Evolutionary conservation across 106 monocot species (phyloP).

Genomic region (Posidonia australis): DNA sequence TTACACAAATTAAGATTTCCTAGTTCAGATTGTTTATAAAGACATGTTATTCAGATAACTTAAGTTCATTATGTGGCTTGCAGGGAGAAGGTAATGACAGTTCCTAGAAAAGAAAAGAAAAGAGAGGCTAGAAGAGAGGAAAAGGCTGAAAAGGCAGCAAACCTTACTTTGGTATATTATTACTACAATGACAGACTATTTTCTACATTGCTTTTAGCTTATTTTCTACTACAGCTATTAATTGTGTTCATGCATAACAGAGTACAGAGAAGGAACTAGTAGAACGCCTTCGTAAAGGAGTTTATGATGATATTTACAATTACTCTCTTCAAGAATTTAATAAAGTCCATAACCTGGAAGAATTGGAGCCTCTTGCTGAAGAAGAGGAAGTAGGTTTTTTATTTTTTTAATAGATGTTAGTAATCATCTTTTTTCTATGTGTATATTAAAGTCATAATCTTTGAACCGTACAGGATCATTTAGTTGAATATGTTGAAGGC

Average conservation of each 20-base stretch:
- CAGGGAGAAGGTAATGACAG: constrained; percentile 90
- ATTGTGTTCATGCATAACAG: constrained; percentile 27
- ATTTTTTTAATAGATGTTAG: background rate
- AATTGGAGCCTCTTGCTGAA: constrained; percentile 21
- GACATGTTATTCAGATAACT: too few relatives aligned
- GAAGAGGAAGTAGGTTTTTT: constrained; percentile 32
- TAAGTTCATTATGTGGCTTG: background rate
- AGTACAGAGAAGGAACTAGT: constrained; percentile 76
- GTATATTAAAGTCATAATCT: background rate
- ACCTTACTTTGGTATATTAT: constrained; percentile 53
- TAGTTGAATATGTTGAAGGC: constrained; percentile 84
- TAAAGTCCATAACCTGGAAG: constrained; percentile 60
- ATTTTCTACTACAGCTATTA: background rate
- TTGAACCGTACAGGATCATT: constrained; percentile 36
- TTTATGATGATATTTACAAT: constrained; percentile 87
- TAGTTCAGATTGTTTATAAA: too few relatives aligned
- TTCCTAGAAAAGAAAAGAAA: constrained; percentile 80
- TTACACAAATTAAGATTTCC: too few relatives aligned
- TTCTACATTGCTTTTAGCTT: background rate
- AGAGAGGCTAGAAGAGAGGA: constrained; percentile 81
- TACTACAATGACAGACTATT: background rate
- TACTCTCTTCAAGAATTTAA: constrained; percentile 48
- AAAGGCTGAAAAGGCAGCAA: constrained; percentile 85
- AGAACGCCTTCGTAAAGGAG: constrained; percentile 72
- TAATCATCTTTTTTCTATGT: background rate